Base-by-base conservation (phyloP, 768 basidiomycete species). In the Austroboletus eburneus region DNA sequence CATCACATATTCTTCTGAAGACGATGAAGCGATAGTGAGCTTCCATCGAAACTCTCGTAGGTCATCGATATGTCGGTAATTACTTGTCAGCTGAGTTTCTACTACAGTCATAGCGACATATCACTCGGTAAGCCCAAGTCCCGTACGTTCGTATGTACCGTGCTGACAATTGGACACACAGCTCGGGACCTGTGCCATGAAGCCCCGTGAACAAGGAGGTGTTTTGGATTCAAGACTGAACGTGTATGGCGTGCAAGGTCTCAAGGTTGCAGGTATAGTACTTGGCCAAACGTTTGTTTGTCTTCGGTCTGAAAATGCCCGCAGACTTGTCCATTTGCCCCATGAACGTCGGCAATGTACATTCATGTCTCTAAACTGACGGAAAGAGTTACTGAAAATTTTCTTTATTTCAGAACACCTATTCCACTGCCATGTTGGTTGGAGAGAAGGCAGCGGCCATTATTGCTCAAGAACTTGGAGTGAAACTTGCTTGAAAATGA, bases 391-490 rank as follows among this genome's bases (percentile, higher is more conserved):
- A 39, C 23, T 39, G 8, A 39, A 14, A 7, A 14, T 21, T 5
- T 4, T 1, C 8, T 18, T n/a, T 27, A 16, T n/a, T 18, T 39
- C 16, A 53, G 62, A 73, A 73, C 51, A 72, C 72, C 1, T 69
- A 71, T 49, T 70, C 68, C 1, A 69, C 68, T 9, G 69, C 73
- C 6, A 43, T 74, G 21, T 61, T 66, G 24, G 56, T 85, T 30
- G 81, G 80, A 4, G 81, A 84, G 62, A 84, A 83, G 61, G 80
- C 80, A 0, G 79, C 81, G 0, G 52, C 72, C 8, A 72, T 84
- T 33, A 80, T 85, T 39, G 76, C 75, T 2, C 69, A 81, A 45
- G 83, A 83, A 20, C 49, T 75, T 33, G 32, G 32, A 33, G 16
- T 33, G 16, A 33, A 16, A 7, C 32, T 33, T 33, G 9, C 32